A percentile compares a stretch with the other conserved stretches of the same genome.
phyloP scores from a whole-genome alignment of 257 asterid genomes.

The Solanum tarijense region DNA sequence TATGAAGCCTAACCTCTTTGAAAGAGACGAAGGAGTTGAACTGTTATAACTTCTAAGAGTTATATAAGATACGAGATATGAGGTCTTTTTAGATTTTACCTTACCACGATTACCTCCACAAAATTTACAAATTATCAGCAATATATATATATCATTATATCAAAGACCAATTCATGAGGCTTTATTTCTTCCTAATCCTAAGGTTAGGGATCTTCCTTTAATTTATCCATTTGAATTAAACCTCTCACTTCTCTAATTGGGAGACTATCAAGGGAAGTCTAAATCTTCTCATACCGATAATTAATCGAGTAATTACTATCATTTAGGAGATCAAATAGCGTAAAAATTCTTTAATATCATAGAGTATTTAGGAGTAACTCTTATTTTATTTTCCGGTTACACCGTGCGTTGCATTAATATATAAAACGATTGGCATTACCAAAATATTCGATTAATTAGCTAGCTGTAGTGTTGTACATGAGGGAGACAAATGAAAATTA shows the following conservation, averaged over 20 bases:
- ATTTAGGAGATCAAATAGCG: not conserved
- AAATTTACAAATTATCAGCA: not conserved
- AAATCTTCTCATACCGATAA: not conserved
- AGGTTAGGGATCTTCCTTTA: not conserved
- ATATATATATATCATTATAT: not conserved
- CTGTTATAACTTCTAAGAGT: not conserved
- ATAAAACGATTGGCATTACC: not conserved
- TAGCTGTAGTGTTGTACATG: conserved; percentile 32
- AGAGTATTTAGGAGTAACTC: not conserved
- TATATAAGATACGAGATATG: not conserved
- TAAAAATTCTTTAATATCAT: not conserved
- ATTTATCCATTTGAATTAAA: not conserved
- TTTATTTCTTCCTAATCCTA: not conserved
- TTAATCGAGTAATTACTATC: not conserved
- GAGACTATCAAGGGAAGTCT: not conserved
- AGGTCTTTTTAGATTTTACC: not conserved
- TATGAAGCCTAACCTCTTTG: not conserved
- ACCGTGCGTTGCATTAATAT: conserved; percentile 6
- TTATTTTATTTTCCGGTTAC: not conserved
- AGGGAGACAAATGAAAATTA: conserved; percentile 24
- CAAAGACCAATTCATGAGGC: not conserved
- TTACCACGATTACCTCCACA: not conserved
- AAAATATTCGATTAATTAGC: conserved; percentile 26
- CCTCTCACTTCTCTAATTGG: not conserved
- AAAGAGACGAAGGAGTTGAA: not conserved